Evolutionary conservation across 164 flowering plant genomes (phyloP), one percentile per base, ranked within the genome.

Genomic region (Berberis thunbergii): DNA sequence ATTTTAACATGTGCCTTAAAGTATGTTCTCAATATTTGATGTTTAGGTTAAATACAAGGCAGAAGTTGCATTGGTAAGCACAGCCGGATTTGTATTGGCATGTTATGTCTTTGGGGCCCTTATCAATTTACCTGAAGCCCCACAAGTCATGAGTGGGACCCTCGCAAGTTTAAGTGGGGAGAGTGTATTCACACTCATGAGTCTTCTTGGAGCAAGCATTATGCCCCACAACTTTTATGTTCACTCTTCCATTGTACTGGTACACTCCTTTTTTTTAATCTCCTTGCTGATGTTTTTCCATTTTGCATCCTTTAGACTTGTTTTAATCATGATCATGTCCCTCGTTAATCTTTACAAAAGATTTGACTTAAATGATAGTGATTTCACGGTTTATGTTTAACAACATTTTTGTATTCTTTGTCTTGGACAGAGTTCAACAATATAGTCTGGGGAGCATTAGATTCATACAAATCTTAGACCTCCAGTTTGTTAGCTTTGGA

Each of bases 191-290:
- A 65, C 82, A 40, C 69, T 91, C 52, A 89, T 94, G 99, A 73
- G 93, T 81, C 85, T 94, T 63, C 90, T 94, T 64, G 99, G 99
- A 72, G 89, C 99, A 52, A 83, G 58, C 72, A 79, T 91, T 43
- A 78, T 85, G 85, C 99, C 99, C 77, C 99, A 94, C 72, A 91
- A 86, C 68, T 86, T 94, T 77, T 94, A 89, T 69, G 79, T 91
- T 58, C 97, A 94, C 79, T 94, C 99, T 67, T 81, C 85, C 61
- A 65, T 91, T 74, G 86, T 86, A 49, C 87, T 84, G 99, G 99
- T 89, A 73, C 13, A 11, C 49, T 12, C 7, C 3, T 6, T 2
- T 57, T 46, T 10, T 4, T 26, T 10, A 26, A n/a, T 58, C 6
- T 57, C 43, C 11, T 60, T 41, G 39, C 26, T 38, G 9, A 53